Evolutionary conservation across 2,329 filamentous ascomycete species (phyloP), one percentile per base, ranked within the genome.

Genomic region (Aureobasidium subglaciale): DNA sequence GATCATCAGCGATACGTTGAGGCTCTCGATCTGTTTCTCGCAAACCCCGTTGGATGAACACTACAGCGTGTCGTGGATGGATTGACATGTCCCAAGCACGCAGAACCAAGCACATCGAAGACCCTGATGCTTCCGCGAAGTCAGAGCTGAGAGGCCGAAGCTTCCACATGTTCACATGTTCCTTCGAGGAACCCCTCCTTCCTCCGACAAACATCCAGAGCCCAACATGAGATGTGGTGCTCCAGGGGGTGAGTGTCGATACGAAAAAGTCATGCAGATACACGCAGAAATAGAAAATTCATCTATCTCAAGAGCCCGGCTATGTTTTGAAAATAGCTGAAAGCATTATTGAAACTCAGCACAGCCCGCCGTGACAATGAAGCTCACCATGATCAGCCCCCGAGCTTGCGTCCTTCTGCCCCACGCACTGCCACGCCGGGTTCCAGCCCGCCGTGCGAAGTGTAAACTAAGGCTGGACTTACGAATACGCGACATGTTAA

Each of bases 361-460:
- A 52, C 48, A 52, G 48, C 48, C 48, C 45, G 29, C 15, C 20
- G 24, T 48, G 43, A 48, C 29, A 48, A 22, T 37, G 13, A 22
- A 27, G 32, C n/a, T n/a, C 34, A 24, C 42, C 27, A 30, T 24
- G 27, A 9, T 22, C 25, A 45, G 42, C 42, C 22, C 38, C 42
- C 27, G 29, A 46, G 42, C 42, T 46, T 46, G 24, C 24, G 24
- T 29, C 27, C 11, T 9, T 13, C 34, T 30, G 48, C 48, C 48
- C 48, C 48, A 52, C 48, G 48, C 48, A 52, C 48, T 52, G 48
- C 48, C 48, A 52, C 48, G 34, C 34, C 48, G 35, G 48, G 25
- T 24, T n/a, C 48, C 34, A 52, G 48, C 32, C 48, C 46, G 46
- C 45, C 45, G 30, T 25, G 32, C 45, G 4, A 15, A 20, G 20